Base-by-base conservation (phyloP, 441 rosid genomes). In the Corymbia calophylla region DNA sequence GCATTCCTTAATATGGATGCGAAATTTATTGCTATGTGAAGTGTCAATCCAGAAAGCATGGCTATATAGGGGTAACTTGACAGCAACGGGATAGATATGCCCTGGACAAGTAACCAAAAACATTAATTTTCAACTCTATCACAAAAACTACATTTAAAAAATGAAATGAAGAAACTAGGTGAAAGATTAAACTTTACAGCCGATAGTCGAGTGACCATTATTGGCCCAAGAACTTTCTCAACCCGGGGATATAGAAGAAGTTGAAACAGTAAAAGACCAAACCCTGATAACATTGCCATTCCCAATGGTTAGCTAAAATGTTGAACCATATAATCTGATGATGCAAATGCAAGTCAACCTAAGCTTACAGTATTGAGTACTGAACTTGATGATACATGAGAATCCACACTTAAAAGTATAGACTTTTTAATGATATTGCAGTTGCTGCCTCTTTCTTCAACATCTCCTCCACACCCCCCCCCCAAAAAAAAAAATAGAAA, bases 191-290 rank as follows among this genome's bases (percentile, higher is more conserved):
- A 39, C 29, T 44, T 90, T 93, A 95, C 97, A 87, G 96, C 95
- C 54, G 95, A 93, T 88, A 95, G 90, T 80, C 94, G 97, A 66
- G 95, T 92, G 66, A 93, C 54, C 86, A 23, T 89, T 49, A 95
- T 89, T 62, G 96, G 94, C 53, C 97, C 97, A 49, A 95, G 54
- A n/a, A 92, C 53, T 89, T 86, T 95, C 89, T 93, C 93, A 7
- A 93, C 82, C 6, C 90, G 90, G 1, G 97, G 94, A 92, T 96
- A 96, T 29, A 96, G 88, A 48, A 94, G 51, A 90, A 94, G 97
- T 90, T 96, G 97, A 91, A 94, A 95, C 60, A 95, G 55, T 88
- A 96, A 86, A 88, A 96, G 97, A 56, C 96, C 95, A 87, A 95
- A 60, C 64, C 97, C 97, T 95, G 90, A 66, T n/a, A 60, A 85